Evolutionary conservation across 305 asterid genomes (phyloP).

Genomic region (Fraxinus velutina): DNA sequence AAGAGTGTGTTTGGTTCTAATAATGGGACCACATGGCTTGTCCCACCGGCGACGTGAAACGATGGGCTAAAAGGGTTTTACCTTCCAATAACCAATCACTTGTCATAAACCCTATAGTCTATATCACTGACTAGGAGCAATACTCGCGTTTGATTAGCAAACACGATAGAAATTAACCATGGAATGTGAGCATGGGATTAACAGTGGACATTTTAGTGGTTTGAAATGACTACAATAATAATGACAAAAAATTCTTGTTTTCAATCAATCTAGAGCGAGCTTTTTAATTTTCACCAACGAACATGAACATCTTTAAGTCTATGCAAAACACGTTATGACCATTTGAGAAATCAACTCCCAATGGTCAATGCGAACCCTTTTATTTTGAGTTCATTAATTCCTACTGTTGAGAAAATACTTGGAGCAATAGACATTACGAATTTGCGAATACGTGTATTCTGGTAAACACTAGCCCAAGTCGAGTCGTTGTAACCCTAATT

Average conservation of each 20-base stretch:
- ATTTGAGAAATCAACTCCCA: background rate
- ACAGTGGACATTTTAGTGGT: slow-evolving; percentile 26
- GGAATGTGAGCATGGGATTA: slow-evolving; percentile 29
- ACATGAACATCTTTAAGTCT: background rate
- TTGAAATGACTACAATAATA: slow-evolving; percentile 9
- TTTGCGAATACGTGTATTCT: background rate
- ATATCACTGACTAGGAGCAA: slow-evolving; percentile 19
- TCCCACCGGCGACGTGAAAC: slow-evolving; percentile 40
- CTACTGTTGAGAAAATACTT: background rate
- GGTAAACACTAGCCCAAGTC: background rate
- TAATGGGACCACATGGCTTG: slow-evolving; percentile 37
- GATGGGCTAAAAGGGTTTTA: slow-evolving; percentile 53
- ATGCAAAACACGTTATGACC: background rate
- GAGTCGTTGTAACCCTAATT: background rate
- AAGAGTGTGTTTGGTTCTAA: slow-evolving; percentile 24
- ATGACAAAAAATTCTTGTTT: background rate
- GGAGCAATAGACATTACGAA: background rate
- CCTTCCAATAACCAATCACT: slow-evolving; percentile 40
- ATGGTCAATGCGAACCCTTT: background rate
- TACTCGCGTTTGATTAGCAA: slow-evolving; percentile 37
- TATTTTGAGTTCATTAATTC: background rate
- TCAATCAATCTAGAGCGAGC: background rate
- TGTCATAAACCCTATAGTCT: slow-evolving; percentile 23
- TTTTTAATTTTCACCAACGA: background rate
- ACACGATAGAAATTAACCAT: slow-evolving; percentile 25